A percentile compares a stretch with the other conserved stretches of the same genome.
phyloP scores from a whole-genome alignment of 805 yeast genomes.

The Candida nemodendra region DNA sequence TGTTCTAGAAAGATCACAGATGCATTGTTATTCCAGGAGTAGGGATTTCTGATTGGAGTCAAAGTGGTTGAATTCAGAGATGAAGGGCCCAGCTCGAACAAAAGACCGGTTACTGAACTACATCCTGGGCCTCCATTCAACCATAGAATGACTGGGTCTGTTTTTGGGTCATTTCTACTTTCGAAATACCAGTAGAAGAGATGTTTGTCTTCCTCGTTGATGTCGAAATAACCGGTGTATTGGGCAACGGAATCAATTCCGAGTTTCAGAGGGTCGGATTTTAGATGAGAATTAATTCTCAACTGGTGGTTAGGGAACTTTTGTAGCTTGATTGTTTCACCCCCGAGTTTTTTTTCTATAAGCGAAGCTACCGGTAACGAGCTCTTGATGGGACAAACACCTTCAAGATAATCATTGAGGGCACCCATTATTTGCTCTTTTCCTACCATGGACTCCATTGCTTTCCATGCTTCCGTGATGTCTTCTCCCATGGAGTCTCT shows the following conservation, averaged over 20 bases:
- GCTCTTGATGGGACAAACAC: constrained; percentile 10
- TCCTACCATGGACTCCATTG: constrained; percentile 11
- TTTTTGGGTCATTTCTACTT: constrained; percentile 82
- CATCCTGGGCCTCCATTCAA: constrained; percentile 96
- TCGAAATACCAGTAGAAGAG: constrained; percentile 82
- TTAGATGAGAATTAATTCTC: constrained; percentile 17
- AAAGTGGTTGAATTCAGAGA: constrained; percentile 54
- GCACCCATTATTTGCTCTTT: constrained; percentile 5
- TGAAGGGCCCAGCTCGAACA: constrained; percentile 85
- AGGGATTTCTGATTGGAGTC: constrained; percentile 67
- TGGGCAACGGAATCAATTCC: constrained; percentile 84
- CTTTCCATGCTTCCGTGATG: constrained; percentile 14
- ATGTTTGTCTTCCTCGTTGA: constrained; percentile 65
- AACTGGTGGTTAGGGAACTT: constrained; percentile 25
- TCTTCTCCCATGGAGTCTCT: constrained; percentile 6
- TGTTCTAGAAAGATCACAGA: constrained; percentile 84
- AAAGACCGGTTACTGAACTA: constrained; percentile 81
- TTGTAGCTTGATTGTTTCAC: constrained; percentile 10
- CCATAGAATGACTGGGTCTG: constrained; percentile 86
- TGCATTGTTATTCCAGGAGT: constrained; percentile 84
- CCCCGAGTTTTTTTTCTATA: not conserved
- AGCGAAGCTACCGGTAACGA: constrained; percentile 7
- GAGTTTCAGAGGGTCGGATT: constrained; percentile 54
- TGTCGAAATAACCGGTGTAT: constrained; percentile 82
- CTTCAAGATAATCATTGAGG: constrained; percentile 8